These are phyloP conservation scores for Beauveria australis DNA, from an alignment of 2,329 filamentous ascomycete species.

Conservation along the genomic window DNA sequence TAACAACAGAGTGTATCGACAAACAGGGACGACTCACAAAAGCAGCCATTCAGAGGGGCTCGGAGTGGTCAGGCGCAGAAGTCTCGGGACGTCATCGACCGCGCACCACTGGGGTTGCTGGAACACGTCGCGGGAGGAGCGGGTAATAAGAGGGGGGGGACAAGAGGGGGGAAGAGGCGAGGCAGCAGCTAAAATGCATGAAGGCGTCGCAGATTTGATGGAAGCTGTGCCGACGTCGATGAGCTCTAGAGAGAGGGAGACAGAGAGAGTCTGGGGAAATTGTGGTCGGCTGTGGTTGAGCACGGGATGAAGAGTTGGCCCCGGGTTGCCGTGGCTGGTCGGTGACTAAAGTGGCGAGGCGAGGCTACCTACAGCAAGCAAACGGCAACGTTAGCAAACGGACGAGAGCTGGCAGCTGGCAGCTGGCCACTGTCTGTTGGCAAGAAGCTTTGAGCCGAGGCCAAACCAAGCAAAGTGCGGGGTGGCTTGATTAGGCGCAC, in stretches of 20 bases:
- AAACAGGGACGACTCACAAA: constrained; percentile 10
- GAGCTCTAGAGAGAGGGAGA: neutral
- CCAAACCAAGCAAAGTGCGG: neutral
- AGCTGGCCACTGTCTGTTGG: neutral
- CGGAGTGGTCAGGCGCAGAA: constrained; percentile 7
- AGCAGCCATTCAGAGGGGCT: constrained; percentile 12
- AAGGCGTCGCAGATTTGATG: neutral
- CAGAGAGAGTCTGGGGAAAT: constrained; percentile 4
- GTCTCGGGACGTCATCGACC: constrained; percentile 11
- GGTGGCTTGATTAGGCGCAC: neutral
- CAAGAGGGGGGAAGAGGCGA: neutral
- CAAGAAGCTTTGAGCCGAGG: neutral
- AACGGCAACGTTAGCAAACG: neutral
- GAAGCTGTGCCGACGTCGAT: neutral
- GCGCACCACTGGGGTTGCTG: constrained; percentile 1
- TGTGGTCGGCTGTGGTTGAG: neutral
- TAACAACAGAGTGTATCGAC: neutral
- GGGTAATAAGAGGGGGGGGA: too few relatives aligned
- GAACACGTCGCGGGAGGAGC: neutral
- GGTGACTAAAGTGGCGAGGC: neutral
- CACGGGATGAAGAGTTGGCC: constrained; percentile 7
- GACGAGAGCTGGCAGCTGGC: neutral
- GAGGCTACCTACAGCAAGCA: neutral
- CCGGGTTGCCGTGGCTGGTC: constrained; percentile 3
- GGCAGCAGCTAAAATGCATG: neutral